phyloP scores from a whole-genome alignment of 768 basidiomycete species.

The Suillus fuscotomentosus region DNA sequence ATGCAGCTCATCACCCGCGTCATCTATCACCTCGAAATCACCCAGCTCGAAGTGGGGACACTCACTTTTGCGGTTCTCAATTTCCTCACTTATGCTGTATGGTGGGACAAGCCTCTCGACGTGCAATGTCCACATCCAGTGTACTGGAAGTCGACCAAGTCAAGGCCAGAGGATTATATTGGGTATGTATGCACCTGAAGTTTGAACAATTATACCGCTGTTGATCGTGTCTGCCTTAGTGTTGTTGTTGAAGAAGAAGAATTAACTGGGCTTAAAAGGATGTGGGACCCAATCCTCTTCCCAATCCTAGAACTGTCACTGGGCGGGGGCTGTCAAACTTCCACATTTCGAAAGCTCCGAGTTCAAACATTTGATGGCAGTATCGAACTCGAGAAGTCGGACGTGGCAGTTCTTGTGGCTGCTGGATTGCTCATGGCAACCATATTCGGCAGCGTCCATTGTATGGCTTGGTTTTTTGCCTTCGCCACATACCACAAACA shows the following conservation, averaged over 20 bases:
- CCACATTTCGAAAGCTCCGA: too few relatives aligned
- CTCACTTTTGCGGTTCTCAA: conserved; percentile 33
- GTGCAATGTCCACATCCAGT: conserved; percentile 17
- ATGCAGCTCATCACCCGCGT: conserved; percentile 27
- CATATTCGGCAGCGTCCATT: too few relatives aligned
- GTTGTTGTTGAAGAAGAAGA: rapidly evolving
- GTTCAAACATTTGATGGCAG: too few relatives aligned
- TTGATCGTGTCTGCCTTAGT: background rate
- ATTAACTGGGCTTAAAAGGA: too few relatives aligned
- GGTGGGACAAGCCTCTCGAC: conserved; percentile 42
- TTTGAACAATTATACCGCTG: background rate
- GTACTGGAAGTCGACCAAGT: background rate
- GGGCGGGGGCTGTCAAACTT: too few relatives aligned
- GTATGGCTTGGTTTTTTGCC: too few relatives aligned
- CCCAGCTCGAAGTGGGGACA: conserved; percentile 36
- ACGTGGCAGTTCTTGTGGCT: too few relatives aligned
- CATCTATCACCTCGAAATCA: conserved; percentile 22
- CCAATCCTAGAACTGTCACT: too few relatives aligned
- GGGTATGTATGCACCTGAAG: background rate
- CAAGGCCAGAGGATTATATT: too few relatives aligned
- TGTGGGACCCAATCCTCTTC: rapidly evolving
- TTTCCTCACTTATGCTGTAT: conserved; percentile 29
- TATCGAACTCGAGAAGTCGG: too few relatives aligned
- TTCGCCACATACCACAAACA: too few relatives aligned
- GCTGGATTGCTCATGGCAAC: too few relatives aligned